phyloP scores from a whole-genome alignment of 2,329 filamentous ascomycete species.

The Cladophialophora immunda region DNA sequence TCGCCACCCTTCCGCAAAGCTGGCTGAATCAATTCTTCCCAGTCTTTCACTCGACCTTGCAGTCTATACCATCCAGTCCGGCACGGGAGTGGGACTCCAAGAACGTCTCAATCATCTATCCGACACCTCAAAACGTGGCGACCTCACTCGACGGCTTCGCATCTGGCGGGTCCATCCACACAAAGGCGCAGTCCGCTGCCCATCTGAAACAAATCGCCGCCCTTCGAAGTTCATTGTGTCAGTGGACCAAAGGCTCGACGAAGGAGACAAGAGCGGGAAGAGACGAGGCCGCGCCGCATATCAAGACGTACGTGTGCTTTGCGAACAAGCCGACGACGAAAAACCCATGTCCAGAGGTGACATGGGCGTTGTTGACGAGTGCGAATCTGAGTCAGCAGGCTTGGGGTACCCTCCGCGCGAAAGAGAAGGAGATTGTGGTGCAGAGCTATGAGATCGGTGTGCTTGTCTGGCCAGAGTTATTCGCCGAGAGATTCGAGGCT shows the following conservation, averaged over 20 bases:
- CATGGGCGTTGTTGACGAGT: slow-evolving; percentile 89
- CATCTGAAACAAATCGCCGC: slow-evolving; percentile 79
- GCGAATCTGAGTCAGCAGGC: slow-evolving; percentile 91
- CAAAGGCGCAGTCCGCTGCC: slow-evolving; percentile 73
- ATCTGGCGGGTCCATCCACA: slow-evolving; percentile 83
- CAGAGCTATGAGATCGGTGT: slow-evolving; percentile 87
- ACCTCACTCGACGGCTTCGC: slow-evolving; percentile 78
- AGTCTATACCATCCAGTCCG: neutral
- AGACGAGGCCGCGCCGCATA: slow-evolving; percentile 79
- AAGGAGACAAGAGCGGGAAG: slow-evolving; percentile 63
- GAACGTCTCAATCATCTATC: slow-evolving; percentile 72
- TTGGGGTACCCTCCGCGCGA: slow-evolving; percentile 72
- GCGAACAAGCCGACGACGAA: slow-evolving; percentile 45
- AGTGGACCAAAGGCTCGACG: slow-evolving; percentile 63
- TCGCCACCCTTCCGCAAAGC: slow-evolving; percentile 77
- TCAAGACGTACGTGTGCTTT: slow-evolving; percentile 86
- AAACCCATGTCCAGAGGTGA: slow-evolving; percentile 58
- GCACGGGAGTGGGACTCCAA: slow-evolving; percentile 18
- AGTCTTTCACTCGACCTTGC: neutral
- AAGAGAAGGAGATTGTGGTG: slow-evolving; percentile 67
- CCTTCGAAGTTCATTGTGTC: slow-evolving; percentile 73
- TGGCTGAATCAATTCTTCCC: slow-evolving; percentile 70
- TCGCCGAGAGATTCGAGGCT: slow-evolving; percentile 50
- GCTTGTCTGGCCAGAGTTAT: slow-evolving; percentile 76
- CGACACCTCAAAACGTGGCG: slow-evolving; percentile 80